Conservation (phyloP, 441 rosid species). For the Pelargonium myrrhifolium region DNA sequence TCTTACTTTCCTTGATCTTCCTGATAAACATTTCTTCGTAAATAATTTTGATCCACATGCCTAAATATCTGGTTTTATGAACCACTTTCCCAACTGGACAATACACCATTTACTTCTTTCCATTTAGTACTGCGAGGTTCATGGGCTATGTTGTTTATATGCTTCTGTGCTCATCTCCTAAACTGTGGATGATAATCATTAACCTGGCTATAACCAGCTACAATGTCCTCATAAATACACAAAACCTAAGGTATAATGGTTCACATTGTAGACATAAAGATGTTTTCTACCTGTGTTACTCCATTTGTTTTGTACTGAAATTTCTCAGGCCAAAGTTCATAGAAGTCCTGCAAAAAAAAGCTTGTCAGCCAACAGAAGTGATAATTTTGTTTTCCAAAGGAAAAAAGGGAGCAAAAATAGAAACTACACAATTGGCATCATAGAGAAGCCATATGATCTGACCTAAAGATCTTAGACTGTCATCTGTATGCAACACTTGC, state of each 20-base stretch:
- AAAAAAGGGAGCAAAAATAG: background rate
- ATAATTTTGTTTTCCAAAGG: background rate
- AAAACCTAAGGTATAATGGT: background rate
- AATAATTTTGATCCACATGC: no score
- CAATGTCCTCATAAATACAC: background rate
- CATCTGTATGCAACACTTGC: no score
- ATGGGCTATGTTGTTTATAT: no score
- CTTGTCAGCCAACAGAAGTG: conserved; percentile 1
- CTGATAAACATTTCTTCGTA: no score
- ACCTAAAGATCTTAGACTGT: background rate
- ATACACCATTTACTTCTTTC: no score
- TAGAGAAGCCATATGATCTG: background rate
- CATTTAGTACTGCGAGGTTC: no score
- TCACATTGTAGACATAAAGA: background rate
- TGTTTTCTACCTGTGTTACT: conserved; percentile 16
- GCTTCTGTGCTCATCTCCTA: no score
- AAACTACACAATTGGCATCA: background rate
- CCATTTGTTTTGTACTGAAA: conserved; percentile 23
- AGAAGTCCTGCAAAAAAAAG: conserved; percentile 39
- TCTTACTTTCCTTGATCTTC: no score
- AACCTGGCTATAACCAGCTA: no score
- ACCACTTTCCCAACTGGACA: no score
- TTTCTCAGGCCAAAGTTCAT: conserved; percentile 26
- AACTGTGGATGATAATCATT: no score
- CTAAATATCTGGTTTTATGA: no score